phyloP scores from a whole-genome alignment of 805 yeast species.

The Yamadazyma ubonensis region DNA sequence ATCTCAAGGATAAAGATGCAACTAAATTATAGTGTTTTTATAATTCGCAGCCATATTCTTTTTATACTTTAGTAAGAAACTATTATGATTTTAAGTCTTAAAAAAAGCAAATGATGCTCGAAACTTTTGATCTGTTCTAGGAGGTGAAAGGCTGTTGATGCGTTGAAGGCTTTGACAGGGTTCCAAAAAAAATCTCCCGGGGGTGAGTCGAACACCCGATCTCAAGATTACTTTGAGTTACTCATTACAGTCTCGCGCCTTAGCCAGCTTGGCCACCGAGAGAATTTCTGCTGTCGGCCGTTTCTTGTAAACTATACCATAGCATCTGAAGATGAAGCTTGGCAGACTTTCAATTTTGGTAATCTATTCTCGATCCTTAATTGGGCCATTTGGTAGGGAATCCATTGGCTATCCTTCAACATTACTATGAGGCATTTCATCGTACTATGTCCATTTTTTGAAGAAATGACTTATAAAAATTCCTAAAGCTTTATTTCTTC shows the following conservation, averaged over 20 bases:
- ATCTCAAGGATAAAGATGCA: slow-evolving; percentile 24
- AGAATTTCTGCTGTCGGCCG: slow-evolving; percentile 18
- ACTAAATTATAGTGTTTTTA: not conserved
- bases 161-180: not conserved
- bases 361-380: too few species aligned
- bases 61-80: too few species aligned
- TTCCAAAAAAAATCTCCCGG: slow-evolving; percentile 37
- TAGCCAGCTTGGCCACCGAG: slow-evolving; percentile 52
- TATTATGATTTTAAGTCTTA: not conserved
- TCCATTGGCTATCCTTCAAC: too few species aligned
- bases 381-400: too few species aligned
- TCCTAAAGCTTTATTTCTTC: too few species aligned
- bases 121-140: not conserved
- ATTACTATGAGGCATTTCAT: too few species aligned
- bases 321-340: too few species aligned
- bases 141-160: not conserved
- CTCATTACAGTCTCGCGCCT: slow-evolving; percentile 50
- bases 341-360: too few species aligned
- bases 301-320: too few species aligned
- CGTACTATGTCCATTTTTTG: too few species aligned
- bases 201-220: slow-evolving; percentile 54
- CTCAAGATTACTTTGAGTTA: slow-evolving; percentile 42
- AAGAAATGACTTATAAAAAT: too few species aligned
- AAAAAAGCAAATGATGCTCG: not conserved
- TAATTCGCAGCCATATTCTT: too few species aligned